Base-by-base conservation (phyloP, 2,329 filamentous ascomycete genomes). In the Sordariomycetes sp. region DNA sequence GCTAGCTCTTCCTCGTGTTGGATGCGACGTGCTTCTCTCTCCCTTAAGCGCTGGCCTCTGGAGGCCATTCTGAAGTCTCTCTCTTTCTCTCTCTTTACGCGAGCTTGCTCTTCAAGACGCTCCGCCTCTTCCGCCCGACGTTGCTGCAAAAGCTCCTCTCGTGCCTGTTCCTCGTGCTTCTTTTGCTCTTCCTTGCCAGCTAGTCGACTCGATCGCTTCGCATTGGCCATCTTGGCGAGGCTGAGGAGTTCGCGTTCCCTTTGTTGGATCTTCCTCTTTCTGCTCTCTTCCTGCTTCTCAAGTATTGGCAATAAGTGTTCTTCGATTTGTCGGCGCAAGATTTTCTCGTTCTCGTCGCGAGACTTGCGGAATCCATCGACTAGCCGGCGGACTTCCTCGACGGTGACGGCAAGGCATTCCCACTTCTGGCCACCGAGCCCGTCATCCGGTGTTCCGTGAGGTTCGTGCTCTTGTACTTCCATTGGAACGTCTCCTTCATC, bases 181-280 rank as follows among this genome's bases (percentile, higher is more conserved):
- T 87, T 83, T 42, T 77, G 81, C 51, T 95, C 87, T 21, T 78
- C 65, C 51, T 86, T 93, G 43, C 74, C 73, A 14, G 90, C 88
- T 44, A 98, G 76, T 42, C 92, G 78, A 48, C 86, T 94, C 1
- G 92, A 98, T 42, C 92, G 72, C 61, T 98, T 98, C 4, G 92
- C 90, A 37, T 82, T 85, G n/a, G 86, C 86, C 61, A 96, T 72
- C 53, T 92, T 90, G 46, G 90, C 81, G 43, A 94, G 58, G 45
- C 79, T 86, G 34, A 86, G 66, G 16, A 94, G 59, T 48, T 96
- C 90, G 41, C 80, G 85, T 52, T 93, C 76, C 46, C 82, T 68
- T 40, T 78, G 72, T 4, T 64, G 48, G 32, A 82, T 66, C 65
- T 86, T 70, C 60, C 76, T 62, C 55, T 90, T 88, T 40, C 79